Evolutionary conservation across 805 yeast genomes (phyloP).

Genomic region (Candida corydali): DNA sequence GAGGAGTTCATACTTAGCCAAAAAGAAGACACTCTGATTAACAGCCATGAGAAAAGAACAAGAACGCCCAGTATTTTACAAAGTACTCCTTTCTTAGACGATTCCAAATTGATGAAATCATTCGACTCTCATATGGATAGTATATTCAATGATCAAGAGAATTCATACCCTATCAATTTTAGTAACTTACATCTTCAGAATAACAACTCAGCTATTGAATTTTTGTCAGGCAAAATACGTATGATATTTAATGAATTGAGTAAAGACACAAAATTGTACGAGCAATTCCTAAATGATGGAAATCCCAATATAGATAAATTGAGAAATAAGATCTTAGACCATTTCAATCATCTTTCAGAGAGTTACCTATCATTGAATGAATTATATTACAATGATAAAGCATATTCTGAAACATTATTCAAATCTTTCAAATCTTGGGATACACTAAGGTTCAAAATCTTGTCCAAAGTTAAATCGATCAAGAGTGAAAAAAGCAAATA

Average conservation of each 20-base stretch:
- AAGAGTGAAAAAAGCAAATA: conserved; percentile 37
- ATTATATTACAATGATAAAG: conserved; percentile 37
- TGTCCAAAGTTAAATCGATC: conserved; percentile 33
- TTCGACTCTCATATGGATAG: conserved; percentile 3
- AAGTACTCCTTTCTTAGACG: background rate
- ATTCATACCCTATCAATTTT: conserved; percentile 2
- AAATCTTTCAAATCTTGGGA: conserved; percentile 39
- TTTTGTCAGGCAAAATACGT: conserved; percentile 11
- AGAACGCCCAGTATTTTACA: conserved; percentile 1
- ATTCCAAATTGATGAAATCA: conserved; percentile 1
- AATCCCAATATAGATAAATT: conserved; percentile 25
- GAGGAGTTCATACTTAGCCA: conserved; percentile 15
- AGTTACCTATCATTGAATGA: conserved; percentile 43
- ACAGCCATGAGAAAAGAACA: background rate
- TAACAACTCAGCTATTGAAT: conserved; percentile 13
- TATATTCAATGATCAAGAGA: background rate
- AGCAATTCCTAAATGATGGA: conserved; percentile 26
- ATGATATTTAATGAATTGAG: conserved; percentile 16
- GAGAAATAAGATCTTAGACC: conserved; percentile 23
- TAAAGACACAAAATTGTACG: conserved; percentile 21
- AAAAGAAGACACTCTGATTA: background rate
- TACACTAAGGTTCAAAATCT: conserved; percentile 26
- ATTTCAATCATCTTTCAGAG: conserved; percentile 38
- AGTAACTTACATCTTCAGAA: background rate
- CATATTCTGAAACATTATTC: conserved; percentile 21